Conservation (phyloP, 306 rosid species). For the Lagenaria siceraria region DNA sequence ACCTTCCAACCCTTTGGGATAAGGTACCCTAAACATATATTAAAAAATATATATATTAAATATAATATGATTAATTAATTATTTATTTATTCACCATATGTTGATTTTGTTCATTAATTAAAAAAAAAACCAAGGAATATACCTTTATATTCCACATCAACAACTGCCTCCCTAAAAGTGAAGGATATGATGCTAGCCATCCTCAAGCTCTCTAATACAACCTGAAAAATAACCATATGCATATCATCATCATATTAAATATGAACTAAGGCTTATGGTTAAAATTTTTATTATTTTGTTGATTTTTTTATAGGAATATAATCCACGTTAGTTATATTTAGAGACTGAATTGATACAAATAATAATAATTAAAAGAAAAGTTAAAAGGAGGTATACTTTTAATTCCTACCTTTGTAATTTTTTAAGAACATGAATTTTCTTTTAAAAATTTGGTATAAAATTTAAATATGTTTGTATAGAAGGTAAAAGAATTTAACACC, state of each 20-base stretch:
- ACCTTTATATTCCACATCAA: constrained; percentile 77
- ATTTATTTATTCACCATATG: not conserved
- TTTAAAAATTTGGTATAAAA: too few relatives aligned
- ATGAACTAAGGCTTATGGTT: not conserved
- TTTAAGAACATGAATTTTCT: too few relatives aligned
- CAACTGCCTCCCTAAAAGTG: constrained; percentile 78
- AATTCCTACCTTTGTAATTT: too few relatives aligned
- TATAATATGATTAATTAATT: not conserved
- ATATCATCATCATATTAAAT: not conserved
- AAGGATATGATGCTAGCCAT: constrained; percentile 89
- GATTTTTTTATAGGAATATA: too few relatives aligned
- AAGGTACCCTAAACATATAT: constrained; percentile 44
- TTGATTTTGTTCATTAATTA: not conserved
- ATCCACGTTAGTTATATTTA: too few relatives aligned
- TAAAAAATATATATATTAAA: not conserved
- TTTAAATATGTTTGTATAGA: too few relatives aligned
- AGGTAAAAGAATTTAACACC: too few relatives aligned
- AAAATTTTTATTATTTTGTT: not conserved
- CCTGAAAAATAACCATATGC: constrained; percentile 25
- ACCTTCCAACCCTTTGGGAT: constrained; percentile 99
- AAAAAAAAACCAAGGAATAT: not conserved
- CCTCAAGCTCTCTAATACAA: constrained; percentile 72
- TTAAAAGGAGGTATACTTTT: too few relatives aligned
- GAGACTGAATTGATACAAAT: not conserved
- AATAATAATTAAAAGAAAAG: too few relatives aligned